These are phyloP conservation scores for Myriosclerotinia curreyana DNA, from an alignment of 2,329 filamentous ascomycete species.

Conservation along the genomic window DNA sequence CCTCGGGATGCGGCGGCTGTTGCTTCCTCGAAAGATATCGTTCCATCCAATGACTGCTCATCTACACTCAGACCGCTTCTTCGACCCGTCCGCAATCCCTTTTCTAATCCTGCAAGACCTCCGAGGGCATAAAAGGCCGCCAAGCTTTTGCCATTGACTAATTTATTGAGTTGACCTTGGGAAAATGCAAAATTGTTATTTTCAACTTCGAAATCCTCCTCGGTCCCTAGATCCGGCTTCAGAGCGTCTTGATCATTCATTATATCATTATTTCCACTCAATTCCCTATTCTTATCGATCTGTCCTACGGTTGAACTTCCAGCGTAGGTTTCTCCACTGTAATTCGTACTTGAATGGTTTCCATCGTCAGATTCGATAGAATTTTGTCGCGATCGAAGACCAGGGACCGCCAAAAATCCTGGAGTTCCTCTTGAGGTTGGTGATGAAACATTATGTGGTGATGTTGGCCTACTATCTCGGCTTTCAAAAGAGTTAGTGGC, in stretches of 20 bases:
- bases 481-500: conserved; percentile 57
- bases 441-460: conserved; percentile 66
- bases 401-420: conserved; percentile 62
- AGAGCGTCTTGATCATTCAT: conserved; percentile 49
- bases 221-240: conserved; percentile 65
- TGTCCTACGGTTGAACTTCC: conserved; percentile 40
- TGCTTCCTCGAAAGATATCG: conserved; percentile 65
- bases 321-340: conserved; percentile 44
- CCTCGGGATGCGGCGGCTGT: conserved; percentile 33
- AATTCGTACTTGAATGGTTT: conserved; percentile 44
- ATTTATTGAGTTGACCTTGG: conserved; percentile 70
- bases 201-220: conserved; percentile 64
- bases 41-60: conserved; percentile 61
- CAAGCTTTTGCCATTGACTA: conserved; percentile 76
- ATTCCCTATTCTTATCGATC: conserved; percentile 42
- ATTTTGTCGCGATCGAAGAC: conserved; percentile 59
- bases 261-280: conserved; percentile 45
- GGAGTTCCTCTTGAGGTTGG: conserved; percentile 50
- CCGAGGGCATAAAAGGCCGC: conserved; percentile 73
- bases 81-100: conserved; percentile 65
- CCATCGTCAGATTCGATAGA: conserved; percentile 62
- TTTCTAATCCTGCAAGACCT: conserved; percentile 69
- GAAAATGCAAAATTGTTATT: conserved; percentile 71
- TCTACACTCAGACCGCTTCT: conserved; percentile 66
- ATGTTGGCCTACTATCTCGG: conserved; percentile 59